Percentiles rank a stretch among this genome's conserved stretches.
phyloP scores from a whole-genome alignment of 1,139 yeast genomes.

The Kurtzmaniella quercitrusa region DNA sequence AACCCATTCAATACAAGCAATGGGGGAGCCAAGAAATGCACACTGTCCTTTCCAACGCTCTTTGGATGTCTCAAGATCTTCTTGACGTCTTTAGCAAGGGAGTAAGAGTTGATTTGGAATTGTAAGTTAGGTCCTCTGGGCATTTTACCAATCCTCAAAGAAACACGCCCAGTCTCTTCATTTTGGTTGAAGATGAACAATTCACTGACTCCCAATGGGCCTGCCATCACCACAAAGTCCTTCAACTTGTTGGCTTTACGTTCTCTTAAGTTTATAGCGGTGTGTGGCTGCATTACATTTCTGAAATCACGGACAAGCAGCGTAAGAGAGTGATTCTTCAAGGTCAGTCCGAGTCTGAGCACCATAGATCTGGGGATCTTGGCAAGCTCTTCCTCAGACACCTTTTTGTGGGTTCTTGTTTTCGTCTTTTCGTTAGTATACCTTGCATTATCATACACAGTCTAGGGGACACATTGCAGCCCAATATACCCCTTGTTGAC shows the following conservation, averaged over 20 bases:
- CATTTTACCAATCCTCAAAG: constrained; percentile 78
- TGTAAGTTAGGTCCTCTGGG: constrained; percentile 95
- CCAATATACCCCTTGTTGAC: not conserved
- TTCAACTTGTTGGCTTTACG: constrained; percentile 80
- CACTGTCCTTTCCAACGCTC: constrained; percentile 57
- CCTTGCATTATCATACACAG: constrained; percentile 17
- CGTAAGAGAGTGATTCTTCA: constrained; percentile 74
- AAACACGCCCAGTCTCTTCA: constrained; percentile 70
- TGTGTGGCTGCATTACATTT: constrained; percentile 92
- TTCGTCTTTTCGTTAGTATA: constrained; percentile 26
- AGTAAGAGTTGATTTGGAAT: constrained; percentile 71
- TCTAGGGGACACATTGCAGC: too few species aligned
- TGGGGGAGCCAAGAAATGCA: constrained; percentile 76
- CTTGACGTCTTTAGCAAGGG: constrained; percentile 80
- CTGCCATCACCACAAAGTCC: constrained; percentile 95
- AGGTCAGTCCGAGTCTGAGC: constrained; percentile 74
- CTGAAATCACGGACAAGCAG: constrained; percentile 87
- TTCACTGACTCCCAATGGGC: constrained; percentile 91
- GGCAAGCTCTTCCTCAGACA: constrained; percentile 62
- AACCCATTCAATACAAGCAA: constrained; percentile 89
- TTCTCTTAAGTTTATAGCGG: constrained; percentile 85
- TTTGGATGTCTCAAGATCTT: constrained; percentile 66
- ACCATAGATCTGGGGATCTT: constrained; percentile 92
- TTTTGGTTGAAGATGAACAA: constrained; percentile 83
- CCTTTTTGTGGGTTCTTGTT: constrained; percentile 79